Evolutionary conservation across 768 basidiomycete species (phyloP).

Genomic region (Pholiota microspora): DNA sequence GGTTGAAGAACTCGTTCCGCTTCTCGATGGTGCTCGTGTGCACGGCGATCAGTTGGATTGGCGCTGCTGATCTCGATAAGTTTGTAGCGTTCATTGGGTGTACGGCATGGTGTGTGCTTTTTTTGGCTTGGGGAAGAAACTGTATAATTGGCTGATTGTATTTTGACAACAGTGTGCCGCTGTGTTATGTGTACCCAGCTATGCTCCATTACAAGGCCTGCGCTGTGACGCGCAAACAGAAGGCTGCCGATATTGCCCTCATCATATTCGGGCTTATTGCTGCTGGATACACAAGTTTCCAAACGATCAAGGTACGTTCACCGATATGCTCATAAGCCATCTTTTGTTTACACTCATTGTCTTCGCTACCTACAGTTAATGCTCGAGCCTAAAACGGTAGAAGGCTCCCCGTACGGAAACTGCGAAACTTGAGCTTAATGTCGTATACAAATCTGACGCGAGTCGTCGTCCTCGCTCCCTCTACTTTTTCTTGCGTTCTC

Average conservation of each 20-base stretch:
- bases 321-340: not conserved
- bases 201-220: conserved; percentile 91
- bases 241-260: conserved; percentile 65
- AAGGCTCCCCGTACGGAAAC: conserved; percentile 34
- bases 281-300: conserved; percentile 75
- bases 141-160: not conserved
- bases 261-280: conserved; percentile 73
- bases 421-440: conserved; percentile 20
- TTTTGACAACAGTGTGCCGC: conserved; percentile 62
- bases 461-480: too few relatives aligned
- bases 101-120: conserved; percentile 75
- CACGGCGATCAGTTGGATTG: conserved; percentile 78
- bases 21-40: conserved; percentile 76
- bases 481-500: too few relatives aligned
- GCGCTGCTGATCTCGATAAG: conserved; percentile 90
- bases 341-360: not conserved
- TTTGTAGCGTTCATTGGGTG: conserved; percentile 92
- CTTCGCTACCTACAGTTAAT: conserved; percentile 46
- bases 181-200: conserved; percentile 93
- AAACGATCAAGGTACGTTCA: conserved; percentile 65
- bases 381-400: conserved; percentile 41
- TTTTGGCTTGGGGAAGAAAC: not conserved
- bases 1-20: conserved; percentile 92
- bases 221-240: conserved; percentile 67
- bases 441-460: too few relatives aligned